These are phyloP conservation scores for Vaccinium corymbosum DNA, from an alignment of 148 eudicot species.

Conservation along the genomic window DNA sequence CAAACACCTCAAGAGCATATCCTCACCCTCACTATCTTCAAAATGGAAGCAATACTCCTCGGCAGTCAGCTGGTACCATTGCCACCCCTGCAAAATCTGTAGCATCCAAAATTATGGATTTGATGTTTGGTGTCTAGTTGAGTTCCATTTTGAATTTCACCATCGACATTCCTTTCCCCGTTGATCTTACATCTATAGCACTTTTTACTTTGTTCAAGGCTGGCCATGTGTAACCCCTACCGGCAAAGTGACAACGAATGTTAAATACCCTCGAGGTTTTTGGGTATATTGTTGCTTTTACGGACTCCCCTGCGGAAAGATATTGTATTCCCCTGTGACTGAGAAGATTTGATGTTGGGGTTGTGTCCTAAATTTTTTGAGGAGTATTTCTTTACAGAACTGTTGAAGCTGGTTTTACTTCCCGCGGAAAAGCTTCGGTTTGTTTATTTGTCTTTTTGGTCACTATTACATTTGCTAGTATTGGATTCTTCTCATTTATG, in stretches of 20 bases:
- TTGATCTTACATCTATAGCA: background rate
- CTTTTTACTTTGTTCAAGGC: background rate
- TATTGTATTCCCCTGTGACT: background rate
- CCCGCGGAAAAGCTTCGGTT: background rate
- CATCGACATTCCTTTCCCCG: background rate
- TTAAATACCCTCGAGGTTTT: background rate
- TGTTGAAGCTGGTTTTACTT: background rate
- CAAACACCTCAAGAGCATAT: constrained; percentile 31
- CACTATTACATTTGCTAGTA: background rate
- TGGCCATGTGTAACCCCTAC: background rate
- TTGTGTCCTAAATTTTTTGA: background rate
- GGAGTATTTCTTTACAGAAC: background rate
- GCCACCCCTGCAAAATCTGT: constrained; percentile 84
- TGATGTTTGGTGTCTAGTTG: constrained; percentile 82
- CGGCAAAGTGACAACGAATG: background rate
- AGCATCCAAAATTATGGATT: constrained; percentile 67
- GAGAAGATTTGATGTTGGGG: background rate
- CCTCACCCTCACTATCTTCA: constrained; percentile 49
- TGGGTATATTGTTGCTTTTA: background rate
- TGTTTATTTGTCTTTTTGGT: background rate
- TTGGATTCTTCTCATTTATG: background rate
- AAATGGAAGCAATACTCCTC: constrained; percentile 49
- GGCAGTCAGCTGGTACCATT: constrained; percentile 60
- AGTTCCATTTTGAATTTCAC: background rate
- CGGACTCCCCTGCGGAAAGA: background rate